A percentile compares a stretch with the other conserved stretches of the same genome.
Evolutionary conservation across 2,329 filamentous ascomycete species (phyloP).

Genomic region (Scopulariopsis brevicaulis): DNA sequence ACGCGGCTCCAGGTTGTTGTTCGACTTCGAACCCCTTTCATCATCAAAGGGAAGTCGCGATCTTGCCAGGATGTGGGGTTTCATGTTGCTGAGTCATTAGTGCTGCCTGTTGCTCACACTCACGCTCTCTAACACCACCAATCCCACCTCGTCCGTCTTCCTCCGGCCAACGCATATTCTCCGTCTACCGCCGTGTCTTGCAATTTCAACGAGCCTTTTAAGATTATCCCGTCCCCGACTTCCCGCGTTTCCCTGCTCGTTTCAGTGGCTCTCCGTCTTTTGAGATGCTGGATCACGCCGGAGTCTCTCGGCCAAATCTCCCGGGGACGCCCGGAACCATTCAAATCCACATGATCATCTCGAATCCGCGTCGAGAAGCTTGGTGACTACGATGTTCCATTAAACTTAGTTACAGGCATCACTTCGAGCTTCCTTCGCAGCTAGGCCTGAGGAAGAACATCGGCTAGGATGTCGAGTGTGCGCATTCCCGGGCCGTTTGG

Average conservation of each 20-base stretch:
- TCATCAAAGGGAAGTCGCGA: background rate
- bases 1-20: background rate
- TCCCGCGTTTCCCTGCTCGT: background rate
- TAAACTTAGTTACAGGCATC: background rate
- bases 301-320: slow-evolving; percentile 4
- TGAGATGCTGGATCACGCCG: background rate
- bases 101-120: background rate
- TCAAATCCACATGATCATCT: background rate
- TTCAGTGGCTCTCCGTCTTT: background rate
- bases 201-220: background rate
- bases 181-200: background rate
- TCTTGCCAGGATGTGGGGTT: background rate
- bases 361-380: background rate
- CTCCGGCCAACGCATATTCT: background rate
- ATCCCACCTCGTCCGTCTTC: background rate
- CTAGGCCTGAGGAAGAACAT: background rate
- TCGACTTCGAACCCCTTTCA: background rate
- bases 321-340: background rate
- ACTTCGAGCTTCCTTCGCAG: background rate
- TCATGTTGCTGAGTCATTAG: background rate
- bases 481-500: background rate
- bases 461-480: background rate
- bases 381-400: background rate
- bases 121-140: background rate
- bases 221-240: background rate